These are phyloP conservation scores for Cutaneotrichosporon spelunceum DNA, from an alignment of 1,284 basidiomycete genomes.

Conservation along the genomic window DNA sequence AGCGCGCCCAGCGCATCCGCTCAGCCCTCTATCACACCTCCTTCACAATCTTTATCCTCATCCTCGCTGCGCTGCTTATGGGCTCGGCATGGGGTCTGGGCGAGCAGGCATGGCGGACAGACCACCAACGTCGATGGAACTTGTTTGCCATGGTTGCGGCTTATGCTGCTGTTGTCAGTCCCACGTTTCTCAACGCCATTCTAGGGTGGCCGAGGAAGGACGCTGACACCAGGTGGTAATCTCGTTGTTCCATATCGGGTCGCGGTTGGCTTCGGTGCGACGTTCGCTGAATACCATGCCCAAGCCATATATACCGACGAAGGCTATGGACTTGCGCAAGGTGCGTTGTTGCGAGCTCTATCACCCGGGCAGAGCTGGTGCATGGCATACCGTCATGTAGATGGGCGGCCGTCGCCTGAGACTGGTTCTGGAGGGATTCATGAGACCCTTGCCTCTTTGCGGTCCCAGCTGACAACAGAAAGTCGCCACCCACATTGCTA, in stretches of 20 bases:
- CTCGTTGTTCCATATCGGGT: conserved; percentile 39
- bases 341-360: conserved; percentile 51
- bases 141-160: conserved; percentile 44
- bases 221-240: conserved; percentile 29
- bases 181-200: background rate
- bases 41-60: conserved; percentile 43
- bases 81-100: conserved; percentile 45
- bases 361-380: background rate
- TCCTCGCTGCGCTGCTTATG: conserved; percentile 39
- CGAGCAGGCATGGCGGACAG: conserved; percentile 44
- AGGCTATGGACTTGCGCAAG: conserved; percentile 66
- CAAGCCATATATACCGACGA: conserved; percentile 63
- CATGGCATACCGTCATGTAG: too few species aligned
- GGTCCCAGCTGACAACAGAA: conserved; percentile 52
- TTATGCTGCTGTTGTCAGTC: conserved; percentile 44
- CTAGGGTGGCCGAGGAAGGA: too few species aligned
- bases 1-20: conserved; percentile 17
- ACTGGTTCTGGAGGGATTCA: too few species aligned
- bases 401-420: too few species aligned
- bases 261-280: conserved; percentile 42
- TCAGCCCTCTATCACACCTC: conserved; percentile 46
- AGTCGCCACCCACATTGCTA: conserved; percentile 68
- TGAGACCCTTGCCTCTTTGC: background rate
- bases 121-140: conserved; percentile 43
- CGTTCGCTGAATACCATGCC: conserved; percentile 57